Conservation (phyloP, 2,329 filamentous ascomycete genomes). For the Pyrenophora seminiperda region DNA sequence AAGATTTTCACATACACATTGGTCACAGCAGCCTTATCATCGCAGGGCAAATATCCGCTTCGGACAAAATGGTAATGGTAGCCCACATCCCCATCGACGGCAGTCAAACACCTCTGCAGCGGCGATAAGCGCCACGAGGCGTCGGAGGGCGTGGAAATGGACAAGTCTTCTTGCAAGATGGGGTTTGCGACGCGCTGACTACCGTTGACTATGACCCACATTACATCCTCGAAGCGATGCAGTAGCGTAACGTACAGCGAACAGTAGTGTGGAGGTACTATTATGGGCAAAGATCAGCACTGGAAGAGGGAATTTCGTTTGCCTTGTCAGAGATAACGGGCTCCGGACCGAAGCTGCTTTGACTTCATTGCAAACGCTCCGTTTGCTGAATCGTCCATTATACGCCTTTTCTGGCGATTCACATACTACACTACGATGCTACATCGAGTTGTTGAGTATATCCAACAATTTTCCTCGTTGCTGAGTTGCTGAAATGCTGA, state of each 20-base stretch:
- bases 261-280: conserved; percentile 28
- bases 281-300: conserved; percentile 12
- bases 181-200: conserved; percentile 11
- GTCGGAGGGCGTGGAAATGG: conserved; percentile 4
- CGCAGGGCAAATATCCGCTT: not conserved
- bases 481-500: no score
- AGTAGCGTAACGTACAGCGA: conserved; percentile 23
- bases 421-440: conserved; percentile 2
- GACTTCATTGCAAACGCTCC: not conserved
- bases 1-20: conserved; percentile 16
- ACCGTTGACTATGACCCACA: conserved; percentile 6
- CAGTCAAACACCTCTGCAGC: conserved; percentile 7
- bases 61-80: conserved; percentile 1
- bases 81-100: conserved; percentile 2
- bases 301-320: not conserved
- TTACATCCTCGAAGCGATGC: conserved; percentile 14
- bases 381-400: not conserved
- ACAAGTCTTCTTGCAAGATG: conserved; percentile 7
- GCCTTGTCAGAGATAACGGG: conserved; percentile 9
- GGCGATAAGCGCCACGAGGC: conserved; percentile 24
- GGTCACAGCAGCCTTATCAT: conserved; percentile 28
- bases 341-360: not conserved
- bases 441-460: conserved; percentile 3
- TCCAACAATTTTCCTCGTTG: no score
- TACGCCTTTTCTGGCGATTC: not conserved